These are phyloP conservation scores for bread wheat (Triticum aestivum) DNA, from an alignment of 176 grass and related monocot genomes.

Conservation along the genomic window DNA sequence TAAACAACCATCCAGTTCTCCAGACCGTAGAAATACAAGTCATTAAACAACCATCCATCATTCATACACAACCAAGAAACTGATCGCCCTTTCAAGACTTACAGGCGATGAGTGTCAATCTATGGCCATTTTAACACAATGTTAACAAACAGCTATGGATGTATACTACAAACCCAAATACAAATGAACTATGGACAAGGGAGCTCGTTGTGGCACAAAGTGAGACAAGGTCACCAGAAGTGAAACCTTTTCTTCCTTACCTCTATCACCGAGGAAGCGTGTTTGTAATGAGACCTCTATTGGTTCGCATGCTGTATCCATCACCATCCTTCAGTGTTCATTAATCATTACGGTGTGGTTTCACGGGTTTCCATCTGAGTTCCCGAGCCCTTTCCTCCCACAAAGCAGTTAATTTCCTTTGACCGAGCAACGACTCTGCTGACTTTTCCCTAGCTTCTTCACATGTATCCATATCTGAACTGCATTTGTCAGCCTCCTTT, in stretches of 20 bases:
- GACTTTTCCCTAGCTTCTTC: too few species aligned
- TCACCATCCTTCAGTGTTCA: background rate
- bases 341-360: constrained; percentile 12
- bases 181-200: constrained; percentile 23
- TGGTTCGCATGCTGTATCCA: background rate
- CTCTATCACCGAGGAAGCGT: constrained; percentile 3
- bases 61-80: too few species aligned
- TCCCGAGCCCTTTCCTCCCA: too few species aligned
- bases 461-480: too few species aligned
- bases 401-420: too few species aligned
- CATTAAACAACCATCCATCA: too few species aligned
- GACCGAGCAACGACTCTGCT: too few species aligned
- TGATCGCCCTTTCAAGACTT: too few species aligned
- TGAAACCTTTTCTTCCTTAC: background rate
- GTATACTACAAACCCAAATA: constrained; percentile 17
- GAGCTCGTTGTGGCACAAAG: background rate
- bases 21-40: background rate
- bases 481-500: too few species aligned
- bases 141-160: background rate
- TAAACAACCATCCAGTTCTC: background rate
- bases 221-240: background rate
- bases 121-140: too few species aligned
- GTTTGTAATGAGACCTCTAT: background rate
- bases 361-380: too few species aligned
- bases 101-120: too few species aligned